Conservation (phyloP, 106 monocot genomes). For the Ottelia alismoides region DNA sequence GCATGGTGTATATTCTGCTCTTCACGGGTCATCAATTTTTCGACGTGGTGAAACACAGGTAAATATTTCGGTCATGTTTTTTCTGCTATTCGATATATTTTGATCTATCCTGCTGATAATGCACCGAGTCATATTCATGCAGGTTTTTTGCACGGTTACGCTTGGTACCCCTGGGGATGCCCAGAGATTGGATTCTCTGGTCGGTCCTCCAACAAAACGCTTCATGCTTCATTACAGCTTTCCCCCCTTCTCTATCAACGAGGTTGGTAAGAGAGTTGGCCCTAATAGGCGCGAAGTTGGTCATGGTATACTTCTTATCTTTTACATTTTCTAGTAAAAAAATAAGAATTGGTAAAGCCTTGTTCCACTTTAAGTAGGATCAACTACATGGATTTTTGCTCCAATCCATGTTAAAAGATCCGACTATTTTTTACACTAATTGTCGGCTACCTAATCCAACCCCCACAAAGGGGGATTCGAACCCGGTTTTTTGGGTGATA, state of each 20-base stretch:
- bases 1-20: constrained; percentile 53
- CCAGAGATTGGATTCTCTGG: constrained; percentile 80
- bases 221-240: constrained; percentile 99
- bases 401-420: no score
- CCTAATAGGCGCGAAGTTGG: constrained; percentile 97
- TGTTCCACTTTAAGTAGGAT: no score
- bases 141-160: constrained; percentile 97
- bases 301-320: no score
- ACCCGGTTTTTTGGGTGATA: no score
- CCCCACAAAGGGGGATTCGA: no score
- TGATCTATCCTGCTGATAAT: not conserved
- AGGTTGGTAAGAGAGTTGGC: constrained; percentile 79
- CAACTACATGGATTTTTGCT: no score
- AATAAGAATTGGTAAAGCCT: no score
- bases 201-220: constrained; percentile 89
- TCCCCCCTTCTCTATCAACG: constrained; percentile 95
- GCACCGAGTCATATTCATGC: constrained; percentile 1
- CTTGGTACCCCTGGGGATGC: constrained; percentile 95
- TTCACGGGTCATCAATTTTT: constrained; percentile 95
- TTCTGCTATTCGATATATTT: not conserved
- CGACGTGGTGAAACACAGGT: constrained; percentile 95
- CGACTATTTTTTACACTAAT: no score
- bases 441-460: no score
- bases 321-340: no score
- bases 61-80: not conserved